These are phyloP conservation scores for Glutinoglossum americanum DNA, from an alignment of 495 filamentous ascomycete genomes.

Conservation along the genomic window DNA sequence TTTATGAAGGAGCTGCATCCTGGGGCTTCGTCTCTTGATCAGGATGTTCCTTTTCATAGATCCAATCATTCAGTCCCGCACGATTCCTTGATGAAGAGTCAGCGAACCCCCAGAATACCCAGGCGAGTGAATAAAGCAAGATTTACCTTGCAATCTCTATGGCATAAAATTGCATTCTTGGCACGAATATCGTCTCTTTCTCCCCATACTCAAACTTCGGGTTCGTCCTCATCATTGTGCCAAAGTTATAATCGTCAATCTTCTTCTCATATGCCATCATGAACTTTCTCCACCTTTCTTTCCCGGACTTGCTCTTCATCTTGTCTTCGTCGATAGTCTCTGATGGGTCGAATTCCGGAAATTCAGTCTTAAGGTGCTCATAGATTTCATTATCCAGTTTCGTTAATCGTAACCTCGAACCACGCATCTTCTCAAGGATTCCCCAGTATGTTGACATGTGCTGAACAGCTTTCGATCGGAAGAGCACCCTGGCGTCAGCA, in stretches of 20 bases:
- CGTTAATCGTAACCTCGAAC: conserved; percentile 71
- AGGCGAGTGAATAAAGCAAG: neutral
- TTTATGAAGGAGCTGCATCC: neutral
- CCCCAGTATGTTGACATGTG: conserved; percentile 94
- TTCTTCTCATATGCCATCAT: conserved; percentile 85
- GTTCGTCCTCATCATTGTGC: conserved; percentile 66
- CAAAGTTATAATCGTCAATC: conserved; percentile 92
- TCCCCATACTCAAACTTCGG: conserved; percentile 68
- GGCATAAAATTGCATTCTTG: conserved; percentile 97
- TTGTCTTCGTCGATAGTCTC: conserved; percentile 66
- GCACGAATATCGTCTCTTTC: conserved; percentile 79
- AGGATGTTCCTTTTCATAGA: conserved; percentile 54
- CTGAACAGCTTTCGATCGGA: conserved; percentile 43
- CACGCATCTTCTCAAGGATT: conserved; percentile 74
- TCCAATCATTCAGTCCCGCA: conserved; percentile 83
- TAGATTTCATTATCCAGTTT: conserved; percentile 89
- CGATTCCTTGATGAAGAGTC: conserved; percentile 38
- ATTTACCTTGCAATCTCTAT: conserved; percentile 71
- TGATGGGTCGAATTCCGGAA: conserved; percentile 78
- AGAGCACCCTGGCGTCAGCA: conserved; percentile 7
- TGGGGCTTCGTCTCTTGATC: conserved; percentile 14
- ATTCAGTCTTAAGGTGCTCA: conserved; percentile 62
- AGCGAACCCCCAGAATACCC: neutral
- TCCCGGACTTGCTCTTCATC: conserved; percentile 95
- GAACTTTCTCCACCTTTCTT: conserved; percentile 90